Conservation (phyloP, 2,329 filamentous ascomycete species). For the Colletotrichum eremochloae region DNA sequence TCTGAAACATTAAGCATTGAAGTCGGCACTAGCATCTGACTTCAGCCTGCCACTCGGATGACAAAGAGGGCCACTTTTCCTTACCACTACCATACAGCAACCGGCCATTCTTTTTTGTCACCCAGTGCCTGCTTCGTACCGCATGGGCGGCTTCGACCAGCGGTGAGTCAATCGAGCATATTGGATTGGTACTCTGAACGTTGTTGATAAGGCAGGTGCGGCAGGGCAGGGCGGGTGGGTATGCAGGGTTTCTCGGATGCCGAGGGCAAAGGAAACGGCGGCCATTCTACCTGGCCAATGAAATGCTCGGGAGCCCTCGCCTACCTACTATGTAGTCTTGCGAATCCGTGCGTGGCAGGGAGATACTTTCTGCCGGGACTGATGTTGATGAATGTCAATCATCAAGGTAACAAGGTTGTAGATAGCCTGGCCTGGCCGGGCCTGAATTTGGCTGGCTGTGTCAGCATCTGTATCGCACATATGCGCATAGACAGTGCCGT, state of each 20-base stretch:
- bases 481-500: neutral
- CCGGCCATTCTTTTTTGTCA: no score
- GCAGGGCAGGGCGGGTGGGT: neutral
- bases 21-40: neutral
- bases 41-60: neutral
- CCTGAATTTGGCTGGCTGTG: neutral
- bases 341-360: neutral
- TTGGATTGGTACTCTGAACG: neutral
- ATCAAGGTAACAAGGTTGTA: neutral
- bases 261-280: conserved; percentile 4
- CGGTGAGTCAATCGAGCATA: conserved; percentile 22
- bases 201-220: conserved; percentile 11
- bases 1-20: neutral
- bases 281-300: conserved; percentile 8
- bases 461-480: neutral
- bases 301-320: conserved; percentile 1
- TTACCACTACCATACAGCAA: no score
- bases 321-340: neutral
- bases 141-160: conserved; percentile 23
- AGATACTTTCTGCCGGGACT: neutral
- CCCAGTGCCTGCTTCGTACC: neutral
- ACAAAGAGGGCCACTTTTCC: no score
- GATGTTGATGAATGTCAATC: neutral
- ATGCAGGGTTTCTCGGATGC: conserved; percentile 7
- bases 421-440: neutral